These are phyloP conservation scores for Penicillium macrosclerotiorum DNA, from an alignment of 495 filamentous ascomycete species.

Conservation along the genomic window DNA sequence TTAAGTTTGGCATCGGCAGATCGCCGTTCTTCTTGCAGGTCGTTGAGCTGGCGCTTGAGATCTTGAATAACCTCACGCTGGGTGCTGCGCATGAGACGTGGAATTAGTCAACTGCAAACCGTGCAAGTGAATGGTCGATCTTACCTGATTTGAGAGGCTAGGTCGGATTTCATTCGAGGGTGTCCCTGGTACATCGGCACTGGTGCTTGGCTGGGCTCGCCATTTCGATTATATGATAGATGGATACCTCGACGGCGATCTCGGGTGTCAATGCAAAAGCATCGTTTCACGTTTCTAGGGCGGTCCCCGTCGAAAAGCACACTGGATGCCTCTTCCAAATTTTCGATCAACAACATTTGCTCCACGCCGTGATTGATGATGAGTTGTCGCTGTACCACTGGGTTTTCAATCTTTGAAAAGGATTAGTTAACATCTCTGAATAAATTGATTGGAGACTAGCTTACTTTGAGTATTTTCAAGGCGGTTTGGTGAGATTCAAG, in stretches of 20 bases:
- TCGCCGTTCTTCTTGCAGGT: slow-evolving; percentile 32
- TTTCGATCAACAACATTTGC: slow-evolving; percentile 74
- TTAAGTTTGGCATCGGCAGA: slow-evolving; percentile 29
- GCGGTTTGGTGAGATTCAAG: too few species aligned
- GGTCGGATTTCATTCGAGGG: slow-evolving; percentile 80
- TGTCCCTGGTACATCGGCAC: slow-evolving; percentile 47
- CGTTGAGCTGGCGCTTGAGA: slow-evolving; percentile 37
- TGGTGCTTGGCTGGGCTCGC: slow-evolving; percentile 53
- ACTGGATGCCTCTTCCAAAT: slow-evolving; percentile 60
- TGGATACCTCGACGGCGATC: slow-evolving; percentile 62
- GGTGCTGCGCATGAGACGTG: slow-evolving; percentile 31
- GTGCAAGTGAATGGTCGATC: not conserved
- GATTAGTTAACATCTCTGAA: slow-evolving; percentile 4
- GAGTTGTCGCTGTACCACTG: slow-evolving; percentile 71
- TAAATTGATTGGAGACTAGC: not conserved
- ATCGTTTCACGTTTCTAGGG: slow-evolving; percentile 69
- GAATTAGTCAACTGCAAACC: not conserved
- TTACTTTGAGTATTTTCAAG: slow-evolving; percentile 68
- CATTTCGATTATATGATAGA: slow-evolving; percentile 53
- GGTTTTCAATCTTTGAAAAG: slow-evolving; percentile 64
- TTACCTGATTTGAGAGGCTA: slow-evolving; percentile 62
- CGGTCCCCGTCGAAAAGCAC: slow-evolving; percentile 64
- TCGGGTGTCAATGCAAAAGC: slow-evolving; percentile 59
- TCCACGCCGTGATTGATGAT: slow-evolving; percentile 84
- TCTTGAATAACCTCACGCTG: slow-evolving; percentile 45